Percentiles rank a stretch among this genome's conserved stretches.
Conservation (phyloP, 2,329 filamentous ascomycete species). For the Plenodomus lindquistii region DNA sequence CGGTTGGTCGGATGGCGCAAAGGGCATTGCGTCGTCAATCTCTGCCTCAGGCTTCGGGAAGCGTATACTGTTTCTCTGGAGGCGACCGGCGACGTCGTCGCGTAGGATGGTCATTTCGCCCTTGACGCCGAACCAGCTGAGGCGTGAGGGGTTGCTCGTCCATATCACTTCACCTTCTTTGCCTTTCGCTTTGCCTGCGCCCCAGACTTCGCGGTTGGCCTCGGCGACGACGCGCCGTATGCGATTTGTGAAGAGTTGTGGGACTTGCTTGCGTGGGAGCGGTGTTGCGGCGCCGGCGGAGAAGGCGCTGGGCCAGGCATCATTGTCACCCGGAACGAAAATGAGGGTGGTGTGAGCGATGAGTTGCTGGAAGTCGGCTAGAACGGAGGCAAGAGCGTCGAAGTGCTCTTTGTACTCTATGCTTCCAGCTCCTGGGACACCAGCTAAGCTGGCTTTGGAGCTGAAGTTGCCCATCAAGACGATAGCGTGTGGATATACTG, state of each 20-base stretch:
- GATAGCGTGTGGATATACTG: constrained; percentile 73
- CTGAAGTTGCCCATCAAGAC: constrained; percentile 85
- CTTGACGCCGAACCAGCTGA: constrained; percentile 83
- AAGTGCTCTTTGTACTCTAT: constrained; percentile 98
- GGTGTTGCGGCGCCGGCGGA: constrained; percentile 72
- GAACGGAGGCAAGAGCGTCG: constrained; percentile 78
- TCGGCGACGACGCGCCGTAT: constrained; percentile 78
- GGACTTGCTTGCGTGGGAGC: constrained; percentile 72
- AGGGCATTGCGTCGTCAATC: constrained; percentile 32
- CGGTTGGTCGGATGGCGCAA: constrained; percentile 15
- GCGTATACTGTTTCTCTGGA: constrained; percentile 75
- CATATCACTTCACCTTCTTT: constrained; percentile 75
- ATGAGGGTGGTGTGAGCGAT: constrained; percentile 81
- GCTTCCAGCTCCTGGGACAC: constrained; percentile 72
- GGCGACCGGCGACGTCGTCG: constrained; percentile 80
- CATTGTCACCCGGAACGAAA: constrained; percentile 94
- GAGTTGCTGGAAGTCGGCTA: constrained; percentile 81
- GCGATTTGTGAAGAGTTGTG: constrained; percentile 87
- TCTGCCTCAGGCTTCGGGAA: constrained; percentile 59
- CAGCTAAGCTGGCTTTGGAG: constrained; percentile 60
- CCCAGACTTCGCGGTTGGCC: constrained; percentile 71
- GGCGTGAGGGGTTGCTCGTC: constrained; percentile 82
- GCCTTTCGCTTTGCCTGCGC: constrained; percentile 48
- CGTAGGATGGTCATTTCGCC: constrained; percentile 87
- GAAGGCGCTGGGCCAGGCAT: constrained; percentile 93